Evolutionary conservation across 1,139 yeast genomes (phyloP).

Genomic region (Wickerhamomyces sp.): DNA sequence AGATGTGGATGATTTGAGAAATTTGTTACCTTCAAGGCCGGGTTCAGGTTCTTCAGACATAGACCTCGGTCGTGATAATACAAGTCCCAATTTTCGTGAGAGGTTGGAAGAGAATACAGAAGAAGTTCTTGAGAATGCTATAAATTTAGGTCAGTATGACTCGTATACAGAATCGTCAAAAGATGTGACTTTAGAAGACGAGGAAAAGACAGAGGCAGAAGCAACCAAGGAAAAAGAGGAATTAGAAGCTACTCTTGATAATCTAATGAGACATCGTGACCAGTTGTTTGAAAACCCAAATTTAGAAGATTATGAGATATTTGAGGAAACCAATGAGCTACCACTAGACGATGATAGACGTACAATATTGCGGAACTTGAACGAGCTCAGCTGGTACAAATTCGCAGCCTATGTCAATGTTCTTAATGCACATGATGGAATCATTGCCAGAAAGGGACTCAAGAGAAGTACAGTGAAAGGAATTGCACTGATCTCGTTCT

Average conservation of each 20-base stretch:
- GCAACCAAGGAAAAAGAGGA: background rate
- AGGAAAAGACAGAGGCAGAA: slow-evolving; percentile 2
- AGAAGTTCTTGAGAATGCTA: slow-evolving; percentile 18
- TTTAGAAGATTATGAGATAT: slow-evolving; percentile 16
- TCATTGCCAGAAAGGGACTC: slow-evolving; percentile 64
- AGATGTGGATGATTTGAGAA: slow-evolving; percentile 8
- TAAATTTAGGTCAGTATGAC: slow-evolving; percentile 21
- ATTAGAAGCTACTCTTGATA: slow-evolving; percentile 6
- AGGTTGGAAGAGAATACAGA: slow-evolving; percentile 16
- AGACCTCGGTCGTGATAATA: background rate
- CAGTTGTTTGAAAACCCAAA: slow-evolving; percentile 17
- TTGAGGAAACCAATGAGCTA: slow-evolving; percentile 25
- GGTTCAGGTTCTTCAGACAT: background rate
- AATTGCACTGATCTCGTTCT: slow-evolving; percentile 47
- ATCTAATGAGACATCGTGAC: slow-evolving; percentile 8
- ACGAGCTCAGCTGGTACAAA: slow-evolving; percentile 58
- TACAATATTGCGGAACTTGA: slow-evolving; percentile 45
- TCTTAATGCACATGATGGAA: slow-evolving; percentile 70
- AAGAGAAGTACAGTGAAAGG: slow-evolving; percentile 47
- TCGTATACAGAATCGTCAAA: slow-evolving; percentile 13
- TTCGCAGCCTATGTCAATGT: slow-evolving; percentile 61
- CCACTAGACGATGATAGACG: slow-evolving; percentile 39
- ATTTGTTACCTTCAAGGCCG: slow-evolving; percentile 12
- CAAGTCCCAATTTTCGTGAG: slow-evolving; percentile 9
- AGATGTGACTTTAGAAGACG: slow-evolving; percentile 1